Base-by-base conservation (phyloP, 331 rosid genomes). In the Rhamnella rubrinervis region DNA sequence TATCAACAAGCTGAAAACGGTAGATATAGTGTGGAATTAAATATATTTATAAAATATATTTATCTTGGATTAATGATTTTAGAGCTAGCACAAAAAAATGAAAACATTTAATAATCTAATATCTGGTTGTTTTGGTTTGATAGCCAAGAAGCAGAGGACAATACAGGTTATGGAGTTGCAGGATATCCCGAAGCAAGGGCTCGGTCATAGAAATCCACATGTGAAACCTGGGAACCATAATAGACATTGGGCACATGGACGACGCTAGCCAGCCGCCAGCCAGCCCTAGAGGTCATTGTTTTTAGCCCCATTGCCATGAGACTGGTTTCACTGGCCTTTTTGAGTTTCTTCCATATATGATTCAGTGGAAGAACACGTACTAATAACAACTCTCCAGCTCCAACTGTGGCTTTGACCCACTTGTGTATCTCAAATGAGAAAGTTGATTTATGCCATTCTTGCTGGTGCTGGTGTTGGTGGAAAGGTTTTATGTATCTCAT, bases 1-100 rank as follows among this genome's bases (percentile, higher is more conserved):
- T 95, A 95, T 80, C 99, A 91, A 84, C 96, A 91, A 85, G 96
- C 83, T 39, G 96, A 89, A 79, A 91, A 85, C 7, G 98, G 98
- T 92, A 64, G 61, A 80, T 73, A 20, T 31, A 18, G 59, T 55
- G 53, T 64, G 31, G n/a, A 46, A 44, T 26, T 25, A 25, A 58
- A 39, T 25, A 21, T 4, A 9, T 31, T 23, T n/a, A n/a, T n/a
- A n/a, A n/a, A n/a, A n/a, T n/a, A n/a, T n/a, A n/a, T n/a, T 52
- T 46, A 46, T 6, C 7, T 72, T 72, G 63, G 23, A 1, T 12
- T 15, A 18, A 8, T 41, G 6, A 21, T 35, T 35, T 21, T 65
- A 11, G 19, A 9, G 47, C 4, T 13, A 26, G 6, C 14, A 17
- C 58, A 6, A 19, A 18, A 50, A 41, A 16, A 44, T 18, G 15